phyloP scores from a whole-genome alignment of 106 monocot species.

The Phalaenopsis equestris region DNA sequence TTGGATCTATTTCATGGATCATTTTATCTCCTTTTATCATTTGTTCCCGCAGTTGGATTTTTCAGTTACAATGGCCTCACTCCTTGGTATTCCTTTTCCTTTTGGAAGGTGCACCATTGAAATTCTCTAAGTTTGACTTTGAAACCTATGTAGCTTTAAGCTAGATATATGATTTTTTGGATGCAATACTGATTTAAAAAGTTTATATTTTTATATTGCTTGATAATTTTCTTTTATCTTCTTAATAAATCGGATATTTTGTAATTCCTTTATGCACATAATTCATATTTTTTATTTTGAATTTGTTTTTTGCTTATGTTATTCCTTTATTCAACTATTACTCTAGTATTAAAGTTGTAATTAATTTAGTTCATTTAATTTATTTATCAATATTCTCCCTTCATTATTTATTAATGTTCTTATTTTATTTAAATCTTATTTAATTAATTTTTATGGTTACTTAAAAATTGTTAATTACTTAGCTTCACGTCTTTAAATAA shows the following conservation, averaged over 20 bases:
- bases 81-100: conserved; percentile 92
- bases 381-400: too few species aligned
- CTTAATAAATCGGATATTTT: background rate
- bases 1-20: conserved; percentile 1
- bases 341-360: too few species aligned
- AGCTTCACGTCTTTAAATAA: too few species aligned
- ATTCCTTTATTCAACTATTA: too few species aligned
- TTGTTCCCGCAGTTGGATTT: conserved; percentile 75
- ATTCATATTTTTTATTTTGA: background rate
- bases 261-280: background rate
- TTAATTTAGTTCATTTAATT: too few species aligned
- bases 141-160: background rate
- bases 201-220: background rate
- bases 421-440: too few species aligned
- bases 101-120: conserved; percentile 76
- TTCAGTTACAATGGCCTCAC: conserved; percentile 81
- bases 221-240: background rate
- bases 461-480: too few species aligned
- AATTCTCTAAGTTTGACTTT: conserved; percentile 4
- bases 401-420: too few species aligned
- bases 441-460: too few species aligned
- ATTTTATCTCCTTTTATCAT: conserved; percentile 3
- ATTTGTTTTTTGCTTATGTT: background rate
- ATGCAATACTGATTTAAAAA: background rate
- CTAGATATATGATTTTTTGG: background rate